phyloP scores from a whole-genome alignment of 2,329 filamentous ascomycete species.

The Fonsecaea monophora region DNA sequence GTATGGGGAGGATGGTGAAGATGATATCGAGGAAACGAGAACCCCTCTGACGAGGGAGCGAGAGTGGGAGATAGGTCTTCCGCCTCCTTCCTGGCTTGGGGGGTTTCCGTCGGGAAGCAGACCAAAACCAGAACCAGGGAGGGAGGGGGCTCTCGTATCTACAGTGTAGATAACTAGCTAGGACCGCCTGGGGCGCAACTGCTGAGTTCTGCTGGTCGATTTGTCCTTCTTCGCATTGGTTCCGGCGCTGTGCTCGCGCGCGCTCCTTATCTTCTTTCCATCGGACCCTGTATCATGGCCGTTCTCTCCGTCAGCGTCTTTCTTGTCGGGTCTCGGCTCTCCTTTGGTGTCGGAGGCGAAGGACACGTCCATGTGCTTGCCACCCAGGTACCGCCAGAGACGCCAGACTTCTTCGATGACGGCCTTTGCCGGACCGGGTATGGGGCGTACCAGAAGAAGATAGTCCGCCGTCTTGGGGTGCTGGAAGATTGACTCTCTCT shows the following conservation, averaged over 20 bases:
- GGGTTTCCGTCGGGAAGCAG: no score
- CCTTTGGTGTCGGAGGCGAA: background rate
- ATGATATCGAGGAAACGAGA: background rate
- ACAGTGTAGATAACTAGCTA: background rate
- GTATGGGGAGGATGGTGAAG: no score
- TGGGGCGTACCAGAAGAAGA: slow-evolving; percentile 33
- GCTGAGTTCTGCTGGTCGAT: background rate
- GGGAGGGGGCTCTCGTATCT: background rate
- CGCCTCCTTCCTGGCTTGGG: no score
- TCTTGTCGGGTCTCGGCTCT: background rate
- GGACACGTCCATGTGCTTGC: slow-evolving; percentile 16
- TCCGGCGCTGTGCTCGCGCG: background rate
- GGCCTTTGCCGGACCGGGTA: slow-evolving; percentile 15
- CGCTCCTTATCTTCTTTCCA: background rate
- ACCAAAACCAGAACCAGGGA: no score
- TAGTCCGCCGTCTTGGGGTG: slow-evolving; percentile 13
- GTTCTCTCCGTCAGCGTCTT: background rate
- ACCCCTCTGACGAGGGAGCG: background rate
- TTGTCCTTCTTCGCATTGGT: background rate
- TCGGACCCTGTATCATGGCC: no score
- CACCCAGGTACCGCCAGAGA: slow-evolving; percentile 39
- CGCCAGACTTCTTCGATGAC: slow-evolving; percentile 37
- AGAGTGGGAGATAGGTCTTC: background rate
- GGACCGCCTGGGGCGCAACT: background rate
- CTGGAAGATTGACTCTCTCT: background rate